These are phyloP conservation scores for Pseudogymnoascus sp. DNA, from an alignment of 2,329 filamentous ascomycete species.

Conservation along the genomic window DNA sequence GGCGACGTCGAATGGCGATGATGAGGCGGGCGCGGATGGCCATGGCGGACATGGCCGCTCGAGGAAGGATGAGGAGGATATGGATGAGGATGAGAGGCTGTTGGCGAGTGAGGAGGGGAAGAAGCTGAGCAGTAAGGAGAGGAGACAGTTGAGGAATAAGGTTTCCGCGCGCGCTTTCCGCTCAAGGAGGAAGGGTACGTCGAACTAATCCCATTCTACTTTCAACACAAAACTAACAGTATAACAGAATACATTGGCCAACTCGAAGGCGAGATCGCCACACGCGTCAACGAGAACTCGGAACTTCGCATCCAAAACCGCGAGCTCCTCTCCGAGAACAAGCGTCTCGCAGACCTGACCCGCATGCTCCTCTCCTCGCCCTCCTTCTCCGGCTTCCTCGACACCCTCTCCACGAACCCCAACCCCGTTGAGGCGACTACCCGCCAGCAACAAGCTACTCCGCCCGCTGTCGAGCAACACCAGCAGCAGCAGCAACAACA, in stretches of 20 bases:
- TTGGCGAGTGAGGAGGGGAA: slow-evolving; percentile 97
- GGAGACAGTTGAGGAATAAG: slow-evolving; percentile 96
- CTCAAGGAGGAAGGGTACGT: slow-evolving; percentile 91
- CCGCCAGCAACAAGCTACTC: slow-evolving; percentile 31
- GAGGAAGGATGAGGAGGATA: slow-evolving; percentile 94
- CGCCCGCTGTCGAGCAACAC: slow-evolving; percentile 25
- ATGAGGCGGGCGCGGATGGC: slow-evolving; percentile 40
- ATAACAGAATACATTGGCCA: slow-evolving; percentile 88
- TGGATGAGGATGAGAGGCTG: slow-evolving; percentile 94
- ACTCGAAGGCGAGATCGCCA: slow-evolving; percentile 80
- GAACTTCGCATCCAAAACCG: slow-evolving; percentile 75
- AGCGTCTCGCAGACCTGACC: slow-evolving; percentile 67
- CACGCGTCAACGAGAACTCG: slow-evolving; percentile 74
- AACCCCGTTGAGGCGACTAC: slow-evolving; percentile 34
- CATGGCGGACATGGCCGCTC: slow-evolving; percentile 52
- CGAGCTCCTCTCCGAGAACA: slow-evolving; percentile 76
- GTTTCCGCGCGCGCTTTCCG: slow-evolving; percentile 96
- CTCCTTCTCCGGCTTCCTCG: slow-evolving; percentile 74
- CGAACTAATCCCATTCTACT: slow-evolving; percentile 9
- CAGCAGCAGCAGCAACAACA: slow-evolving; percentile 36
- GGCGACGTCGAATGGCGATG: slow-evolving; percentile 34
- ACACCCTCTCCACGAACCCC: slow-evolving; percentile 57
- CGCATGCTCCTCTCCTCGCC: slow-evolving; percentile 73
- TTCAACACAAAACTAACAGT: slow-evolving; percentile 40
- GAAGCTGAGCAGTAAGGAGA: slow-evolving; percentile 97